These are phyloP conservation scores for Mucor plumbeus DNA, from an alignment of 371 early-diverging fungal genomes.

Conservation along the genomic window DNA sequence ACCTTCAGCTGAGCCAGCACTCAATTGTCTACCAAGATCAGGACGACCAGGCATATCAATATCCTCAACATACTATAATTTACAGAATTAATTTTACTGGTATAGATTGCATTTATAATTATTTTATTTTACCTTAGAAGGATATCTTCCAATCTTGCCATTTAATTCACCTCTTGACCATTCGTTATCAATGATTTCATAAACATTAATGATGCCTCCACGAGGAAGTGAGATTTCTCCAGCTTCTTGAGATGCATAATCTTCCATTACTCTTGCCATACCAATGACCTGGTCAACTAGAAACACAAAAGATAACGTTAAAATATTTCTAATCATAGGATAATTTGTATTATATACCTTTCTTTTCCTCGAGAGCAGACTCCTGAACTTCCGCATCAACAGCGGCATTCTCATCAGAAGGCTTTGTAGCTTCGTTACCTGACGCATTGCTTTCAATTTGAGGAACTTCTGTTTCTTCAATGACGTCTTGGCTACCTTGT, in stretches of 20 bases:
- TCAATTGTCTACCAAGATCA: slow-evolving; percentile 36
- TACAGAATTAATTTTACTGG: not conserved
- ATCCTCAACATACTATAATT: slow-evolving; percentile 32
- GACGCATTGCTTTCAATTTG: not conserved
- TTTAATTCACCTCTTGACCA: slow-evolving; percentile 76
- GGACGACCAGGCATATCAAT: slow-evolving; percentile 57
- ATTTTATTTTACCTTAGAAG: slow-evolving; percentile 57
- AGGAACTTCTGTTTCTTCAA: not conserved
- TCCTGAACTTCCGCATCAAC: not conserved
- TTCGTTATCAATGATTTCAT: slow-evolving; percentile 66
- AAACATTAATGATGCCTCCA: slow-evolving; percentile 71
- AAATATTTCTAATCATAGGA: not conserved
- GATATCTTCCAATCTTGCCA: slow-evolving; percentile 73
- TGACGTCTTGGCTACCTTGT: not conserved
- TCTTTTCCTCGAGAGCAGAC: slow-evolving; percentile 14
- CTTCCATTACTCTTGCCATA: slow-evolving; percentile 68
- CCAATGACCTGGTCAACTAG: slow-evolving; percentile 42
- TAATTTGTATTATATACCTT: slow-evolving; percentile 14
- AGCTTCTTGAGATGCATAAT: slow-evolving; percentile 70
- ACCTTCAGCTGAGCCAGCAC: not conserved
- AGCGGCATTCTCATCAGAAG: not conserved
- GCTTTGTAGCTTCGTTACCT: not conserved
- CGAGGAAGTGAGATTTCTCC: slow-evolving; percentile 70
- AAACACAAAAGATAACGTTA: not conserved
- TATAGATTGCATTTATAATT: not conserved